These are phyloP conservation scores for Globisporangium iwayamae DNA, from an alignment of 352 stramenopile species.

Conservation along the genomic window DNA sequence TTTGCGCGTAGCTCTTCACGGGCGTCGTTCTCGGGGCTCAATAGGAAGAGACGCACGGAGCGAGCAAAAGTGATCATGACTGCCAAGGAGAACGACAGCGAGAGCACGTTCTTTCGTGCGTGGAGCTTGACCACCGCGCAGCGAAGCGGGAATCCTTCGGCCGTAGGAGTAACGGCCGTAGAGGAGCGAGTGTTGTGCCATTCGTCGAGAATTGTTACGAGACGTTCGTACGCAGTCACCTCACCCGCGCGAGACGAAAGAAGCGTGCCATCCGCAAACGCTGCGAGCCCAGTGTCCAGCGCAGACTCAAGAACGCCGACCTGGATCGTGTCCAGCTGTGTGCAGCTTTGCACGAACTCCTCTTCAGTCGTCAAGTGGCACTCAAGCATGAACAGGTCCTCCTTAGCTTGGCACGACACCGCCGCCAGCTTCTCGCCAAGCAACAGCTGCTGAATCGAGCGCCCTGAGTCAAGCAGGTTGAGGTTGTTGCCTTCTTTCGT, in stretches of 20 bases:
- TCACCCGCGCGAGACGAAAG: conserved; percentile 38
- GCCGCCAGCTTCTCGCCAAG: conserved; percentile 58
- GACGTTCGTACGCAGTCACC: conserved; percentile 48
- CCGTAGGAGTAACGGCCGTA: conserved; percentile 14
- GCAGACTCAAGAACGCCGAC: conserved; percentile 42
- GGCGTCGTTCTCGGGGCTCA: conserved; percentile 22
- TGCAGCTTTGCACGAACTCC: conserved; percentile 41
- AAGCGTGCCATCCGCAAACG: conserved; percentile 56
- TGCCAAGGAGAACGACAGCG: conserved; percentile 52
- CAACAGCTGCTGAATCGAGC: conserved; percentile 48
- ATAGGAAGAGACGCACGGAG: conserved; percentile 27
- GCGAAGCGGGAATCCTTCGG: conserved; percentile 52
- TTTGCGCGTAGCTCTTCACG: conserved; percentile 26
- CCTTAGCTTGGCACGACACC: conserved; percentile 57
- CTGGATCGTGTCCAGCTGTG: conserved; percentile 42
- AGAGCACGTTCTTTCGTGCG: conserved; percentile 41
- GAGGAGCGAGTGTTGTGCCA: conserved; percentile 37
- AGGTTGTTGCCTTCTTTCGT: conserved; percentile 27
- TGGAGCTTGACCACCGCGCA: conserved; percentile 67
- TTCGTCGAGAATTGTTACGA: conserved; percentile 49
- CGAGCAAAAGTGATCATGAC: conserved; percentile 51
- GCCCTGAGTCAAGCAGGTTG: conserved; percentile 26
- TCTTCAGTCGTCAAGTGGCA: conserved; percentile 69
- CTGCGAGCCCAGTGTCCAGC: conserved; percentile 51
- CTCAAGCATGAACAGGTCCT: conserved; percentile 74